A percentile compares a stretch with the other conserved stretches of the same genome.
These are phyloP conservation scores for Saccharomyces hybrid DNA, from an alignment of 1,139 yeast genomes.

Conservation along the genomic window DNA sequence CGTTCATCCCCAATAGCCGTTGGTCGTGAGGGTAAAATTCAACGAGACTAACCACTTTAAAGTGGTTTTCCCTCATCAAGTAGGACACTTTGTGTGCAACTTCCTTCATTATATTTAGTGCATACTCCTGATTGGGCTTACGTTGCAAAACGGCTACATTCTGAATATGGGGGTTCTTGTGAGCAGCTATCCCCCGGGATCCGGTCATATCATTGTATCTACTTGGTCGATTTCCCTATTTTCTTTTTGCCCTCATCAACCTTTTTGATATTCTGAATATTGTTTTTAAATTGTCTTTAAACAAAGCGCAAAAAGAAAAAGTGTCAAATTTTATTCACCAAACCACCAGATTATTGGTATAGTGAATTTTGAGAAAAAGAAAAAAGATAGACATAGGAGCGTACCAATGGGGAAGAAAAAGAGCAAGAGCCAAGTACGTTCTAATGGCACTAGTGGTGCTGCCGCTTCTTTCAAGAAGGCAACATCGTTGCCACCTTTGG, in stretches of 20 bases:
- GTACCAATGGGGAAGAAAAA: neutral
- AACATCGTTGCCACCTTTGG: neutral
- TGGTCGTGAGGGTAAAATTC: constrained; percentile 77
- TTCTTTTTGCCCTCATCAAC: neutral
- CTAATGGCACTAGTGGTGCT: neutral
- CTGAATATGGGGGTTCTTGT: constrained; percentile 22
- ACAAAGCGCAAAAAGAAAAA: neutral
- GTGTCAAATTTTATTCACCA: neutral
- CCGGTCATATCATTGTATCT: neutral
- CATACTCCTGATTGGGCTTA: constrained; percentile 48
- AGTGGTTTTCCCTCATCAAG: constrained; percentile 57
- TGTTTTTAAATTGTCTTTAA: neutral
- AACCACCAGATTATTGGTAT: neutral
- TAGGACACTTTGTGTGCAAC: constrained; percentile 63
- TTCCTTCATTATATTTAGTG: constrained; percentile 50
- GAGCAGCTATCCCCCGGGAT: neutral
- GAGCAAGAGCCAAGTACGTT: neutral
- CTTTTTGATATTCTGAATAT: neutral
- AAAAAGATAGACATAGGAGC: neutral
- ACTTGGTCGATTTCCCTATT: neutral
- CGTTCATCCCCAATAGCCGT: constrained; percentile 69
- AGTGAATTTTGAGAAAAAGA: neutral
- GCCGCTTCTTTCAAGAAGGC: neutral
- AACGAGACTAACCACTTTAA: constrained; percentile 59
- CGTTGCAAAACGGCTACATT: constrained; percentile 49